Base-by-base conservation (phyloP, 768 basidiomycete genomes). In the Lentinula raphanica region DNA sequence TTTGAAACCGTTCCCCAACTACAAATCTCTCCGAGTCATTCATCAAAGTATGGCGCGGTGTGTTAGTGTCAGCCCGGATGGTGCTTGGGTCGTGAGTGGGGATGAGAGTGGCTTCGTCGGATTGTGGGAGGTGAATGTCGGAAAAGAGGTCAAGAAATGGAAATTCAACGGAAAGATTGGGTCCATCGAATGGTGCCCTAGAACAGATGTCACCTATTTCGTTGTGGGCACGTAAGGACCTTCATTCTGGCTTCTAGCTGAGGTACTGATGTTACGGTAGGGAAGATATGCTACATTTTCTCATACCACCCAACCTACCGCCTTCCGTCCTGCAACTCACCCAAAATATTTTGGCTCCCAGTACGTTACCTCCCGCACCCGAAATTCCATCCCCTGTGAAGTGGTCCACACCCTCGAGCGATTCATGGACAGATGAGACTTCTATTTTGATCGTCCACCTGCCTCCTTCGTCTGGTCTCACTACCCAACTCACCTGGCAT, bases 1-100 rank as follows among this genome's bases (percentile, higher is more conserved):
- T 67, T 75, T 99, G 51, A 87, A 86, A 56, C 97, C 97, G 2
- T 99, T 98, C 88, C 97, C 97, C 5, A 90, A 83, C 58, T 91
- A 94, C 67, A 82, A 79, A 59, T 85, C 87, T 40, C 77, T 98
- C 9, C 76, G 76, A 62, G 87, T 93, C 64, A 66, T 74, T 15
- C 96, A 97, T 68, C 71, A 80, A 1, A 79, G 82, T 36, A 81
- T 90, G 32, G 88, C 86, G 29, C 79, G 96, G 57, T 86, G 87
- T 64, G 69, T 93, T 49, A 85, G 85, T 56, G 71, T 91, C 56
- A 95, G 94, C 67, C 90, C 94, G 7, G 88, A 93, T 61, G 94
- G 95, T 38, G 84, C 82, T 39, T 99, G 96, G 95, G 87, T 86
- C 7, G 82, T 89, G 36, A 95, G 92, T 58, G 97, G 94, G 5